Conservation (phyloP, 2,329 filamentous ascomycete genomes). For the Xylariales sp. region DNA sequence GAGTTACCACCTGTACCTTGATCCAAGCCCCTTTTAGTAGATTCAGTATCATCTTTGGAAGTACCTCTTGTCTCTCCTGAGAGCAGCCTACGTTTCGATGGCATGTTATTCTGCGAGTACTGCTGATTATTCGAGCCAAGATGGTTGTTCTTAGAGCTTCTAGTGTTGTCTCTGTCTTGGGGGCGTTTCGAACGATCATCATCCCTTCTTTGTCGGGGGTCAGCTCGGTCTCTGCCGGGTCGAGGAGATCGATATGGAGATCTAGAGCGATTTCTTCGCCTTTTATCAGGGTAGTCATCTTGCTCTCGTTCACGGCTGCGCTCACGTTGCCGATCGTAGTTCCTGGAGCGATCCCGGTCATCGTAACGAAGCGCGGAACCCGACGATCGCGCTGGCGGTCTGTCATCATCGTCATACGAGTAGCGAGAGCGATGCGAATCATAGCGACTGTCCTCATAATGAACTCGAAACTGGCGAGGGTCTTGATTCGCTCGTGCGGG, state of each 20-base stretch:
- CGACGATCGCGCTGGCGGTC: slow-evolving; percentile 36
- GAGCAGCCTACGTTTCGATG: slow-evolving; percentile 61
- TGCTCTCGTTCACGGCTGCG: slow-evolving; percentile 47
- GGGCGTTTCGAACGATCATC: slow-evolving; percentile 17
- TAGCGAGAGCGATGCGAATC: slow-evolving; percentile 42
- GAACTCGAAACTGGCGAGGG: slow-evolving; percentile 54
- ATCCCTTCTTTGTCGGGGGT: slow-evolving; percentile 17
- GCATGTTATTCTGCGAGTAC: slow-evolving; percentile 50
- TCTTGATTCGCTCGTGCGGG: slow-evolving; percentile 43
- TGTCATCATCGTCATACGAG: slow-evolving; percentile 55
- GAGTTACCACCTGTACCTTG: slow-evolving; percentile 18
- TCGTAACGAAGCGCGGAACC: slow-evolving; percentile 37
- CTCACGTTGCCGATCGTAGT: slow-evolving; percentile 19
- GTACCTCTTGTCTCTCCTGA: slow-evolving; percentile 54
- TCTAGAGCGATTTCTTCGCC: slow-evolving; percentile 40
- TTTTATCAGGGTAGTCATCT: slow-evolving; percentile 49
- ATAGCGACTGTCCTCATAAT: slow-evolving; percentile 55
- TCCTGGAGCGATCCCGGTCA: slow-evolving; percentile 41
- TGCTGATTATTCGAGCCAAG: slow-evolving; percentile 40
- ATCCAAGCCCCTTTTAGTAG: slow-evolving; percentile 55
- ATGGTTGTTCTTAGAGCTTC: slow-evolving; percentile 38
- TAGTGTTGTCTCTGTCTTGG: slow-evolving; percentile 22
- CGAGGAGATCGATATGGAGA: slow-evolving; percentile 22
- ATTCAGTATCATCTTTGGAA: slow-evolving; percentile 65
- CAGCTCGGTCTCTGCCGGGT: slow-evolving; percentile 19